These are phyloP conservation scores for Mortierella sp. DNA, from an alignment of 371 early-diverging fungal species.

Conservation along the genomic window DNA sequence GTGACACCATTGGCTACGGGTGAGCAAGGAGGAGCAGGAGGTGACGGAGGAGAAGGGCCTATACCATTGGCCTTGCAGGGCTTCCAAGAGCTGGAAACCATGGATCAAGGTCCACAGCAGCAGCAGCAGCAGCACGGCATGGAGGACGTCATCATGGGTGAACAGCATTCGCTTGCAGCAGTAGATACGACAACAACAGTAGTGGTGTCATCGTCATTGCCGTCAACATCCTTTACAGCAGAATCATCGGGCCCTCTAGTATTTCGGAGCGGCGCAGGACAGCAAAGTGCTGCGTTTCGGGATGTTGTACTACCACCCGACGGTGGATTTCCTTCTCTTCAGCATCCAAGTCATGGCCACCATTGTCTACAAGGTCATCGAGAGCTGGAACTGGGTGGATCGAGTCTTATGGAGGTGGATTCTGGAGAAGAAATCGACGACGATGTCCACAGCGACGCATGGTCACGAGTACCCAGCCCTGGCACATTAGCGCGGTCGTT, in stretches of 20 bases:
- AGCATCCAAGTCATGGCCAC: slow-evolving; percentile 24
- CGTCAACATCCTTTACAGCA: too few species aligned
- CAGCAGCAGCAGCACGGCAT: neutral
- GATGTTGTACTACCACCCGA: neutral
- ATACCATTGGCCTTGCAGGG: neutral
- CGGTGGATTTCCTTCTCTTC: slow-evolving; percentile 23
- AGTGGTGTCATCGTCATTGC: neutral
- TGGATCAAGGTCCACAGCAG: neutral
- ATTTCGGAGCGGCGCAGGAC: neutral
- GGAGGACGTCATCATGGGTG: slow-evolving; percentile 8
- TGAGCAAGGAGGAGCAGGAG: neutral
- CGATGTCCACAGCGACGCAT: neutral
- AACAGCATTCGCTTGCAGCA: neutral
- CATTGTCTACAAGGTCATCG: slow-evolving; percentile 1
- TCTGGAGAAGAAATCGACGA: neutral
- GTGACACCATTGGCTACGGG: neutral
- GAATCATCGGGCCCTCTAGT: slow-evolving; percentile 2
- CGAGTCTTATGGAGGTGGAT: slow-evolving; percentile 28
- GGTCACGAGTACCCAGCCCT: slow-evolving; percentile 24
- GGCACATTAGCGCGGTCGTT: slow-evolving; percentile 22
- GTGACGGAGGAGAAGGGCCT: neutral
- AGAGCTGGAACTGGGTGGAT: slow-evolving; percentile 7
- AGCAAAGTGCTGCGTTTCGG: neutral
- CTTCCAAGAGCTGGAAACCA: neutral
- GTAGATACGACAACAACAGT: neutral